Evolutionary conservation across 208 protist genomes (phyloP).

Genomic region (Sergeia podlipaevii): DNA sequence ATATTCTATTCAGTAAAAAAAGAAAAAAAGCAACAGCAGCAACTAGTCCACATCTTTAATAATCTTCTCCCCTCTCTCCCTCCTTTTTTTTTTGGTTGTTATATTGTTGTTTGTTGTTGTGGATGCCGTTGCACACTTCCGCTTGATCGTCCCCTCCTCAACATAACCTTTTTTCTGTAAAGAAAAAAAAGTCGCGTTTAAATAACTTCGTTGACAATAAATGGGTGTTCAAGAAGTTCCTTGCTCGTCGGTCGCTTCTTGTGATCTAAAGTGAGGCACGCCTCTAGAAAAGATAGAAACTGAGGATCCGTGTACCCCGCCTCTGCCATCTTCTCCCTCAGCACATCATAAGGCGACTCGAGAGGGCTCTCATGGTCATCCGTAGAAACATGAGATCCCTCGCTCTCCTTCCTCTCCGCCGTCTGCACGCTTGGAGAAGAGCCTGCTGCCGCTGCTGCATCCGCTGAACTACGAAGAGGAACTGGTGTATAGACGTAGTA

Average conservation of each 20-base stretch:
- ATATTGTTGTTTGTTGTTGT: not conserved
- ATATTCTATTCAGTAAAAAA: not conserved
- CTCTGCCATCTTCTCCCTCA: constrained; percentile 68
- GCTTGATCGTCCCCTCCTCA: not conserved
- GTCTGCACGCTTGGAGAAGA: constrained; percentile 11
- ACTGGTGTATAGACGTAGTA: constrained; percentile 85
- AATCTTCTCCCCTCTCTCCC: not conserved
- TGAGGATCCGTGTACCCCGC: constrained; percentile 59
- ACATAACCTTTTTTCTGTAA: not conserved
- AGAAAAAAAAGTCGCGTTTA: constrained; percentile 10
- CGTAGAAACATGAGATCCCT: not conserved
- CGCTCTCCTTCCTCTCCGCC: constrained; percentile 8
- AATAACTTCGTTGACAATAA: constrained; percentile 52
- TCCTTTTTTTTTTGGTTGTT: not conserved
- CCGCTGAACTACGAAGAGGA: constrained; percentile 7
- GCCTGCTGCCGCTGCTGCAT: constrained; percentile 15
- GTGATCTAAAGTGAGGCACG: constrained; percentile 85
- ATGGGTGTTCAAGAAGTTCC: constrained; percentile 84
- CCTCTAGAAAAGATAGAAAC: constrained; percentile 89
- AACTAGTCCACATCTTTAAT: not conserved
- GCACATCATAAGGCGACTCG: constrained; percentile 51
- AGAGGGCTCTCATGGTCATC: not conserved
- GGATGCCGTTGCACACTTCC: not conserved
- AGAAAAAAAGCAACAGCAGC: constrained; percentile 5
- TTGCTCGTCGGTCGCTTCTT: constrained; percentile 65